Percentiles rank a stretch among this genome's conserved stretches.
Conservation (phyloP, 2,329 filamentous ascomycete genomes). For the Fusarium sp. region DNA sequence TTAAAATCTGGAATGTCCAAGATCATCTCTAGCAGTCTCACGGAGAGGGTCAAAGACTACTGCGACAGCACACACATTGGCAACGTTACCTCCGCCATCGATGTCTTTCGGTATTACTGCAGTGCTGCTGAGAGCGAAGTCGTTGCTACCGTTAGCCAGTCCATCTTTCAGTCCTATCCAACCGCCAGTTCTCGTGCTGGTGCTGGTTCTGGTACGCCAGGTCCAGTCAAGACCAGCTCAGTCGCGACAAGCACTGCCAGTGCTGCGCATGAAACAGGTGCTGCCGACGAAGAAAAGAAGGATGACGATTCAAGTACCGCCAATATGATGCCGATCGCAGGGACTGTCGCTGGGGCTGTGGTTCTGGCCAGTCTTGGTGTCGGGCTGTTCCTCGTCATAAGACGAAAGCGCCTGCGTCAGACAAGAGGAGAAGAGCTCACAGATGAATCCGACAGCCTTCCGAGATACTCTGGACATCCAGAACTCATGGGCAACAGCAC, state of each 20-base stretch:
- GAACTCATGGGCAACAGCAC: conserved; percentile 45
- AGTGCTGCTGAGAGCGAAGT: conserved; percentile 59
- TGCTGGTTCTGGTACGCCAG: conserved; percentile 17
- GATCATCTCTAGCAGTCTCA: conserved; percentile 57
- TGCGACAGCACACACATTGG: conserved; percentile 58
- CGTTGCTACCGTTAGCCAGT: conserved; percentile 56
- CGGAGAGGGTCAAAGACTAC: conserved; percentile 56
- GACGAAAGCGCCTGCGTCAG: conserved; percentile 48
- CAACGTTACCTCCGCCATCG: conserved; percentile 59
- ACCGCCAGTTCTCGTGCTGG: conserved; percentile 32
- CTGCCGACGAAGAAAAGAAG: conserved; percentile 1
- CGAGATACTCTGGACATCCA: conserved; percentile 48
- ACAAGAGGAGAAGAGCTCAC: conserved; percentile 39
- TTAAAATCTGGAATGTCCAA: conserved; percentile 60
- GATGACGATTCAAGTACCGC: conserved; percentile 27
- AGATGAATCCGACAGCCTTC: conserved; percentile 19
- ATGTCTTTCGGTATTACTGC: conserved; percentile 61
- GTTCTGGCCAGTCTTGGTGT: conserved; percentile 44
- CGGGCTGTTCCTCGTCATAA: conserved; percentile 52
- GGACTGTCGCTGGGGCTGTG: conserved; percentile 46
- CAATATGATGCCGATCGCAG: conserved; percentile 51
- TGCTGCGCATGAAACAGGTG: background rate
- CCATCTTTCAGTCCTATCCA: conserved; percentile 39
- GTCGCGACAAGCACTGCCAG: background rate
- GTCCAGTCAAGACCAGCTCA: conserved; percentile 19